phyloP scores from a whole-genome alignment of 768 basidiomycete species.

The Suillus plorans region DNA sequence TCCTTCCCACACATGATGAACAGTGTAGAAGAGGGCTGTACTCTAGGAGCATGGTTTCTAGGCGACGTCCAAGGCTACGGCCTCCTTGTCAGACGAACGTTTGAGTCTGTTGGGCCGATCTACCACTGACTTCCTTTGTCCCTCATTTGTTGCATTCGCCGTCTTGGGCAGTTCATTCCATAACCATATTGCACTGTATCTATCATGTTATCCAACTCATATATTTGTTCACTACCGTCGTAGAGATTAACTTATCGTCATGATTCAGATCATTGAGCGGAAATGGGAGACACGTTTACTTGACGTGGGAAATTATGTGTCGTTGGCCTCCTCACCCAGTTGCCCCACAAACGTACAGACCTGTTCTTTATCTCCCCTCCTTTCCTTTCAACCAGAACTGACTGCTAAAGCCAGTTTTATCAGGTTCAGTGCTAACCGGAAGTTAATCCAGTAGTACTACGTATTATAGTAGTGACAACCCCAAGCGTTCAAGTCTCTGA shows the following conservation, averaged over 20 bases:
- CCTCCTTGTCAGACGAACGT: conserved; percentile 4
- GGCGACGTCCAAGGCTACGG: conserved; percentile 5
- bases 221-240: not conserved
- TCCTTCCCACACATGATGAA: conserved; percentile 46
- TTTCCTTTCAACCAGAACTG: not conserved
- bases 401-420: not conserved
- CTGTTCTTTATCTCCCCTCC: not conserved
- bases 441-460: not conserved
- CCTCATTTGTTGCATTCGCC: not conserved
- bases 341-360: conserved; percentile 1
- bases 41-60: conserved; percentile 29
- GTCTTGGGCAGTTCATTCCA: not conserved
- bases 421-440: not conserved
- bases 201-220: conserved; percentile 4
- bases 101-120: not conserved
- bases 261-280: not conserved
- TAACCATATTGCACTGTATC: not conserved
- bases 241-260: no score
- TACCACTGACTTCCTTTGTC: not conserved
- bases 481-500: not conserved
- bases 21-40: conserved; percentile 45
- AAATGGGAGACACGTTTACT: not conserved
- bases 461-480: not conserved
- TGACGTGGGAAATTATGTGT: conserved; percentile 1
- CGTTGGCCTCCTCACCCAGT: not conserved